A percentile compares a stretch with the other conserved stretches of the same genome.
These are phyloP conservation scores for Fusarium globosum DNA, from an alignment of 2,329 filamentous ascomycete genomes.

Conservation along the genomic window DNA sequence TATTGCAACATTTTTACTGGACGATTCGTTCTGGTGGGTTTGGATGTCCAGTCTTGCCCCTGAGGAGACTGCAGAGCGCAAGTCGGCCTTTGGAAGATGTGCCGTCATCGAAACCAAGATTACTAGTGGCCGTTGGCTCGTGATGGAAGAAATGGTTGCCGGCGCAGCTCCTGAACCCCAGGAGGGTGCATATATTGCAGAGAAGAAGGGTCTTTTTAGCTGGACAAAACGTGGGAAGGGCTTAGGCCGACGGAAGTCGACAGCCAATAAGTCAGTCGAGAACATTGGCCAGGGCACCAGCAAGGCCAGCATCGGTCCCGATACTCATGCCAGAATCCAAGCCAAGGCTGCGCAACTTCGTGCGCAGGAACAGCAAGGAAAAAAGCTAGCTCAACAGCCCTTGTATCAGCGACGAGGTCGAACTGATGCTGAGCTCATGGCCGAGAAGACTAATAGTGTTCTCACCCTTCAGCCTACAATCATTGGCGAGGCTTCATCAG, in stretches of 20 bases:
- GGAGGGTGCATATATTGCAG: conserved; percentile 88
- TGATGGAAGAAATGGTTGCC: conserved; percentile 96
- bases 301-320: conserved; percentile 86
- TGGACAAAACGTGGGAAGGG: conserved; percentile 78
- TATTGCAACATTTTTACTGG: conserved; percentile 85
- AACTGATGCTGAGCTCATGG: conserved; percentile 67
- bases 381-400: conserved; percentile 55
- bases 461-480: conserved; percentile 88
- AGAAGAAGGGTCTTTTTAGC: conserved; percentile 95
- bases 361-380: conserved; percentile 72
- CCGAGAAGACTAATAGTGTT: conserved; percentile 86
- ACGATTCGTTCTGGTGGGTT: conserved; percentile 99
- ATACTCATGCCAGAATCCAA: conserved; percentile 93
- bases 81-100: conserved; percentile 93
- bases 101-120: conserved; percentile 92
- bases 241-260: conserved; percentile 75
- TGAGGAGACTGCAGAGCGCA: conserved; percentile 86
- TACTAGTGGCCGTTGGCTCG: conserved; percentile 83
- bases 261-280: conserved; percentile 68
- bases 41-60: conserved; percentile 97
- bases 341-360: conserved; percentile 88
- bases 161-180: conserved; percentile 88
- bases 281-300: conserved; percentile 65
- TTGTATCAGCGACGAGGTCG: conserved; percentile 61
- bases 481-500: conserved; percentile 86